phyloP scores from a whole-genome alignment of 306 rosid species.

The Prunus davidiana region DNA sequence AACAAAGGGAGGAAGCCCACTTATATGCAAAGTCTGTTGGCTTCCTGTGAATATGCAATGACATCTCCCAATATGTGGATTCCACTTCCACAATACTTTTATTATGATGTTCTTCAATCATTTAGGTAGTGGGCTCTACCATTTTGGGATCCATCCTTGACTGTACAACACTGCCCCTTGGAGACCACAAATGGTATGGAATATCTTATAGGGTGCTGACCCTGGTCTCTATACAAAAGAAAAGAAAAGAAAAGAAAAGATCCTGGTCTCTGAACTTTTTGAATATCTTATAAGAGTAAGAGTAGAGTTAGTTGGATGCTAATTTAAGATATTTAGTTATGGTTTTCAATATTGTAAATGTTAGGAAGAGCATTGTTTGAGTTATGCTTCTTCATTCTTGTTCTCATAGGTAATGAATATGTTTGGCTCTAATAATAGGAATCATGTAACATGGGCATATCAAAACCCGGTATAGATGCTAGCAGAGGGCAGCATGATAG shows the following conservation, averaged over 20 bases:
- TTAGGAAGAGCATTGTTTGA: background rate
- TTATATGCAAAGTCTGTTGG: too few species aligned
- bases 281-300: background rate
- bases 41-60: too few species aligned
- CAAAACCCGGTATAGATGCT: background rate
- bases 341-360: background rate
- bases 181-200: too few species aligned
- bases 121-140: too few species aligned
- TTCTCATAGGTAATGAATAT: background rate
- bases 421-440: conserved; percentile 8
- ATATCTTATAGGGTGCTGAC: background rate
- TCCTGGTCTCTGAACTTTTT: background rate
- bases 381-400: conserved; percentile 1
- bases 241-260: background rate
- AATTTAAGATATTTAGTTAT: background rate
- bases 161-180: too few species aligned
- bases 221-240: too few species aligned
- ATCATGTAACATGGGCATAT: background rate
- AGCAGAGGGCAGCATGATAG: conserved; percentile 6
- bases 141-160: too few species aligned
- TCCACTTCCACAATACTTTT: too few species aligned
- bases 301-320: background rate
- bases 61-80: too few species aligned
- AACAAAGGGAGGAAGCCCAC: too few species aligned
- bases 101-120: too few species aligned